Conservation (phyloP, 2,329 filamentous ascomycete species). For the Paecilomyces sp. region DNA sequence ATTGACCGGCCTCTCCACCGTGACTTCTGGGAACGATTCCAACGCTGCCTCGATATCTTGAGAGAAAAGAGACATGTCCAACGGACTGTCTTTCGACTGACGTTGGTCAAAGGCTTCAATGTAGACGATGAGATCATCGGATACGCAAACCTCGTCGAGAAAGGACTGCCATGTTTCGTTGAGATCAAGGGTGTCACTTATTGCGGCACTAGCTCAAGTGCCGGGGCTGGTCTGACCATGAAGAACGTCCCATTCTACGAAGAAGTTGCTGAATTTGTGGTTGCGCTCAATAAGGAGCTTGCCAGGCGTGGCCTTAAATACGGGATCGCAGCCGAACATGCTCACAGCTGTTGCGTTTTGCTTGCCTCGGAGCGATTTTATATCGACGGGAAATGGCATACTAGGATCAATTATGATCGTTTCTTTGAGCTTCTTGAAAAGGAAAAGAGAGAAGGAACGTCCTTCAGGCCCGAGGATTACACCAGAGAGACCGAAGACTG, state of each 20-base stretch:
- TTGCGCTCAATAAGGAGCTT: conserved; percentile 64
- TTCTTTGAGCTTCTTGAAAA: conserved; percentile 82
- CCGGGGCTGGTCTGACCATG: conserved; percentile 87
- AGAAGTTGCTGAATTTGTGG: conserved; percentile 78
- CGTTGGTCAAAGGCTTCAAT: conserved; percentile 96
- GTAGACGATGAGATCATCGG: conserved; percentile 87
- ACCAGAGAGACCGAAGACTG: conserved; percentile 85
- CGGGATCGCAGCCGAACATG: conserved; percentile 90
- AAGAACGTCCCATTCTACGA: conserved; percentile 94
- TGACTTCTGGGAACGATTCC: conserved; percentile 97
- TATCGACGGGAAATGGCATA: conserved; percentile 76
- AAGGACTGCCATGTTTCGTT: conserved; percentile 81
- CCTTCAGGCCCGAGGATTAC: conserved; percentile 86
- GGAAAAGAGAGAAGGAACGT: conserved; percentile 45
- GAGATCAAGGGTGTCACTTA: conserved; percentile 97
- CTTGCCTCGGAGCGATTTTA: conserved; percentile 76
- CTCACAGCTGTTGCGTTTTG: conserved; percentile 87
- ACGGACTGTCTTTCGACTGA: conserved; percentile 89
- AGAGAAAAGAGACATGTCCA: conserved; percentile 75
- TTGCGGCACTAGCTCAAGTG: conserved; percentile 82
- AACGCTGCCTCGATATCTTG: conserved; percentile 81
- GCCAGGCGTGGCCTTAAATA: conserved; percentile 66
- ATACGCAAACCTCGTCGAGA: conserved; percentile 82
- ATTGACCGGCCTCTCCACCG: conserved; percentile 90
- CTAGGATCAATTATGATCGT: conserved; percentile 77